These are phyloP conservation scores for Lobulomyces angularis DNA, from an alignment of 192 early-diverging fungal species.

Conservation along the genomic window DNA sequence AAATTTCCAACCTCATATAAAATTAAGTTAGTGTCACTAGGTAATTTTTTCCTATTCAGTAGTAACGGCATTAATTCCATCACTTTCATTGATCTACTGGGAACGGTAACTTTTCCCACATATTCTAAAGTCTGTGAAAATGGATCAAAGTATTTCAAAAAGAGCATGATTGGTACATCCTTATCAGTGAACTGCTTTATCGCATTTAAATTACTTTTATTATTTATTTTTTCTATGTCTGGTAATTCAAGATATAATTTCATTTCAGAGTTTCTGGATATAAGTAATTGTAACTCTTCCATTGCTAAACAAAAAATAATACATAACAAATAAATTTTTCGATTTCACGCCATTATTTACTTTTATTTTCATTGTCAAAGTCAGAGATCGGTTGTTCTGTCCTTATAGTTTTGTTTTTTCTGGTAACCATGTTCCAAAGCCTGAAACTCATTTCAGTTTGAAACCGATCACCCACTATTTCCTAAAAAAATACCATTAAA, in stretches of 20 bases:
- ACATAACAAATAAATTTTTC: conserved; percentile 4
- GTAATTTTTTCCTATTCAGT: conserved; percentile 37
- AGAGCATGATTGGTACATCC: conserved; percentile 51
- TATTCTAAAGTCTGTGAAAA: conserved; percentile 42
- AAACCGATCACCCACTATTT: conserved; percentile 29
- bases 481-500: too few relatives aligned
- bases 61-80: conserved; percentile 46
- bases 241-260: conserved; percentile 28
- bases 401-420: conserved; percentile 84
- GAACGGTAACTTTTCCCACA: conserved; percentile 16
- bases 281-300: conserved; percentile 15
- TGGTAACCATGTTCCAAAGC: conserved; percentile 77
- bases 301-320: conserved; percentile 14
- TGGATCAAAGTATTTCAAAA: conserved; percentile 78
- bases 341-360: conserved; percentile 1
- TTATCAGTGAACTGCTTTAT: conserved; percentile 10
- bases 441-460: conserved; percentile 43
- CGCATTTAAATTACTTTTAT: too few relatives aligned
- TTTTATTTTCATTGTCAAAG: conserved; percentile 31
- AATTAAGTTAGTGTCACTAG: conserved; percentile 41
- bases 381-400: conserved; percentile 60
- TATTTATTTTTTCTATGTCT: too few relatives aligned
- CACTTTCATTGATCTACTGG: conserved; percentile 26
- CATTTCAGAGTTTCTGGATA: conserved; percentile 16
- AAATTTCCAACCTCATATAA: conserved; percentile 45